phyloP scores from a whole-genome alignment of 2,329 filamentous ascomycete species.

The Ophiocordyceps camponoti-saundersi region DNA sequence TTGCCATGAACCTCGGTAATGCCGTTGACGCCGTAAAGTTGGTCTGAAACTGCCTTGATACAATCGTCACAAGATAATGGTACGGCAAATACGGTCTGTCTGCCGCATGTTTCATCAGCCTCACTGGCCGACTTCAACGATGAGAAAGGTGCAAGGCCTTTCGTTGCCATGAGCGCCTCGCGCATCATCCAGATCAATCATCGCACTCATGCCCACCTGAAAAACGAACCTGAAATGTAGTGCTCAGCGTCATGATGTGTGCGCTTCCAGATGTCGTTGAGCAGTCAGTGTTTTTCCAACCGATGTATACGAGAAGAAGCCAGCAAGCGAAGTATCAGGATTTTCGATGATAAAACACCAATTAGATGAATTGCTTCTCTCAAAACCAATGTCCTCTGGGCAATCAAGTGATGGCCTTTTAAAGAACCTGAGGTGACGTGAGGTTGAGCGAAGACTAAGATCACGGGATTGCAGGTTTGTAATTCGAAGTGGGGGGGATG shows the following conservation, averaged over 20 bases:
- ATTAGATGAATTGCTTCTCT: too few species aligned
- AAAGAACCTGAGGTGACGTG: neutral
- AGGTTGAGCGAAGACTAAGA: neutral
- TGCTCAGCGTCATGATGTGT: neutral
- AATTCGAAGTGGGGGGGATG: too few species aligned
- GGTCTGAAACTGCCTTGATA: constrained; percentile 68
- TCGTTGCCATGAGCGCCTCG: neutral
- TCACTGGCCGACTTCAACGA: neutral
- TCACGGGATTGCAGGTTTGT: neutral
- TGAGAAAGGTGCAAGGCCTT: neutral
- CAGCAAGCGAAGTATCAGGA: neutral
- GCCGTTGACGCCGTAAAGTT: constrained; percentile 60
- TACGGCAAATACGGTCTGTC: constrained; percentile 82
- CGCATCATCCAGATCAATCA: neutral
- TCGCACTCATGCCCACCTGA: neutral
- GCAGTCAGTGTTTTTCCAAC: neutral
- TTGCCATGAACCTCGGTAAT: constrained; percentile 72
- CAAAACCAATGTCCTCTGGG: too few species aligned
- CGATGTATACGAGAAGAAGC: neutral
- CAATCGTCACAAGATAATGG: constrained; percentile 84
- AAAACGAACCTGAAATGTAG: neutral
- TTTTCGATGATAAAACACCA: neutral
- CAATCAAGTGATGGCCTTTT: neutral
- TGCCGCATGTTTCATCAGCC: constrained; percentile 18
- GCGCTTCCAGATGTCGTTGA: neutral